phyloP scores from a whole-genome alignment of 768 basidiomycete species.

The Mycena maculata region DNA sequence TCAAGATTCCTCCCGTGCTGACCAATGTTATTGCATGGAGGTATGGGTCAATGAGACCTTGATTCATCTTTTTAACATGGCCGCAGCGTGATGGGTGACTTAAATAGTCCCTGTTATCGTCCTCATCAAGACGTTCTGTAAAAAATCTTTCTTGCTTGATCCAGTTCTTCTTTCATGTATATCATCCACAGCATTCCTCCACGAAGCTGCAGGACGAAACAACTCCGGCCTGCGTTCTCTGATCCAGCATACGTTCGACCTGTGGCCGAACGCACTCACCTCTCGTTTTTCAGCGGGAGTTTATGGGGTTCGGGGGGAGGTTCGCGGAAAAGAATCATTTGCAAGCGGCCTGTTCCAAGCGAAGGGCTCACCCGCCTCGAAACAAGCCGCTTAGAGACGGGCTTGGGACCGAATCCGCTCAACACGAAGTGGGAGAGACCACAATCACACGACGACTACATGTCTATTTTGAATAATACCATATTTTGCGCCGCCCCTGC shows the following conservation, averaged over 20 bases:
- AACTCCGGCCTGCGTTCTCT: slow-evolving; percentile 10
- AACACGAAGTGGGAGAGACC: background rate
- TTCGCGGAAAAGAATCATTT: background rate
- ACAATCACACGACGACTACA: background rate
- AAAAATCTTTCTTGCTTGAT: background rate
- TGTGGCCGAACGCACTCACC: background rate
- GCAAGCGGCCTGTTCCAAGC: background rate
- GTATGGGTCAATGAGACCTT: background rate
- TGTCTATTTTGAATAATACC: slow-evolving; percentile 3
- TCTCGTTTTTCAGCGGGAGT: background rate
- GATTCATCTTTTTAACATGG: background rate
- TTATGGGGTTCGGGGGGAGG: slow-evolving; percentile 4
- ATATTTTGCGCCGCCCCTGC: slow-evolving; percentile 11
- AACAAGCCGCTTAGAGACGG: slow-evolving; percentile 1
- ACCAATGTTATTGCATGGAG: slow-evolving; percentile 5
- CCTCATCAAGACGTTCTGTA: slow-evolving; percentile 6
- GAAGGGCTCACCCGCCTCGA: slow-evolving; percentile 7
- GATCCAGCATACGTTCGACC: background rate
- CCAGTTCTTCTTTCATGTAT: background rate
- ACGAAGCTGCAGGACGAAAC: background rate
- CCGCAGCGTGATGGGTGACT: slow-evolving; percentile 10
- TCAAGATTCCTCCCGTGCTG: background rate
- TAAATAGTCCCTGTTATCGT: slow-evolving; percentile 10
- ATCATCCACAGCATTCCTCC: slow-evolving; percentile 6
- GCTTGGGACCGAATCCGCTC: background rate